Evolutionary conservation across 2,329 filamentous ascomycete genomes (phyloP).

Genomic region (Cercospora zeina): DNA sequence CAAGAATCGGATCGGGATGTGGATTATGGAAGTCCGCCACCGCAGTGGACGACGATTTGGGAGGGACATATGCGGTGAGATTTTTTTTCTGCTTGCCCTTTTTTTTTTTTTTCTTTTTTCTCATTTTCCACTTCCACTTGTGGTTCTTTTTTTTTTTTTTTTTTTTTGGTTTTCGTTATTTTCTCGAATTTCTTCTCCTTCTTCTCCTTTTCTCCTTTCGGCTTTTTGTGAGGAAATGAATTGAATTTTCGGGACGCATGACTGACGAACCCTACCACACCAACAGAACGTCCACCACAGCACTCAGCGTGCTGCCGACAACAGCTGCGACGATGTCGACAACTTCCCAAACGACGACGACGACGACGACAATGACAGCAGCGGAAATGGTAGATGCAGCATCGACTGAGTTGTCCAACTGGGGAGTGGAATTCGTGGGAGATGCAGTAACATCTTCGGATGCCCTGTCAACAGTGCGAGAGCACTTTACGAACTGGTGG

Average conservation of each 20-base stretch:
- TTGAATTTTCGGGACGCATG: no score
- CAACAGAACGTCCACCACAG: neutral
- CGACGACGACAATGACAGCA: neutral
- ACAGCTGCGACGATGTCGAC: neutral
- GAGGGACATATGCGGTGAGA: neutral
- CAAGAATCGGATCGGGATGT: neutral
- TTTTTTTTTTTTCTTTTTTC: no score
- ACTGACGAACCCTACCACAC: neutral
- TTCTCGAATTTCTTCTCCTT: no score
- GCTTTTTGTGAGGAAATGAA: no score
- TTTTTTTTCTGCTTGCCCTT: no score
- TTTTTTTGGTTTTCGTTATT: no score
- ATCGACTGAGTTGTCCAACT: no score
- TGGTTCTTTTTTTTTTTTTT: no score
- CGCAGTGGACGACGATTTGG: conserved; percentile 2
- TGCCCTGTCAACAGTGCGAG: neutral
- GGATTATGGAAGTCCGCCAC: neutral
- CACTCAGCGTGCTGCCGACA: neutral
- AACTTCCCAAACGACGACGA: neutral
- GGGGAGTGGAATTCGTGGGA: no score
- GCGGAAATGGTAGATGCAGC: neutral
- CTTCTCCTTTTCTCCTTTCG: no score
- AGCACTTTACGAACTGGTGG: neutral
- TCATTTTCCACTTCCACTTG: no score
- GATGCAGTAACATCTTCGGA: neutral